phyloP scores from a whole-genome alignment of 2,329 filamentous ascomycete species.

The Paradendryphiella salina region DNA sequence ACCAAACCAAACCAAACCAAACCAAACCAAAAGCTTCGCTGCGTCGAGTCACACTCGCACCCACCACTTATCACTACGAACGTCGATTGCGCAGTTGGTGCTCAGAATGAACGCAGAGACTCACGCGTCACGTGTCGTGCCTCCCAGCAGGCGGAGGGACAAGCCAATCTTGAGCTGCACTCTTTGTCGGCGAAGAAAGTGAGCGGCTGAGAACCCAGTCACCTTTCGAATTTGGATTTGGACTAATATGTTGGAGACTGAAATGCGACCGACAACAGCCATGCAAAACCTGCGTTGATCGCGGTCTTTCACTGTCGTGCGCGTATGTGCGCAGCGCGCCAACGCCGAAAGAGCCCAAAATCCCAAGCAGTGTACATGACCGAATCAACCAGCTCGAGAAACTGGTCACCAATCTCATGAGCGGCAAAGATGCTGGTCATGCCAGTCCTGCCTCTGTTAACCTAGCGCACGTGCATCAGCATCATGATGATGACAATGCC shows the following conservation, averaged over 20 bases:
- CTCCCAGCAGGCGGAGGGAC: constrained; percentile 36
- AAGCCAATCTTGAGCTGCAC: constrained; percentile 40
- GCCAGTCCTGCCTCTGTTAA: constrained; percentile 3
- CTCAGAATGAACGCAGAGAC: constrained; percentile 26
- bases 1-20: no score
- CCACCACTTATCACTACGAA: background rate
- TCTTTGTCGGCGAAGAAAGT: constrained; percentile 37
- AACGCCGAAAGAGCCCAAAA: constrained; percentile 27
- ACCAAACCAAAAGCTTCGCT: background rate
- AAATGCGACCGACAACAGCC: constrained; percentile 46
- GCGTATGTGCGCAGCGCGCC: constrained; percentile 32
- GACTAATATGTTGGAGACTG: constrained; percentile 21
- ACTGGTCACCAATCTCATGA: constrained; percentile 43
- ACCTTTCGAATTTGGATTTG: background rate
- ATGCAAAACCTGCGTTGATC: constrained; percentile 44
- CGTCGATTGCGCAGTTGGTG: background rate
- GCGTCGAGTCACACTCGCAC: background rate
- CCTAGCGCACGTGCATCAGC: constrained; percentile 10
- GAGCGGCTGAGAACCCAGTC: constrained; percentile 3
- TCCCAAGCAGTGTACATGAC: constrained; percentile 40
- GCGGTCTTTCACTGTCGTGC: constrained; percentile 43
- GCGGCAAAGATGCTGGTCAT: constrained; percentile 22
- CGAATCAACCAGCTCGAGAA: constrained; percentile 45
- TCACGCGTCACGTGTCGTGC: constrained; percentile 27
- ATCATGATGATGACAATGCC: constrained; percentile 3